These are phyloP conservation scores for Pulveroboletus sp. DNA, from an alignment of 768 basidiomycete genomes.

Conservation along the genomic window DNA sequence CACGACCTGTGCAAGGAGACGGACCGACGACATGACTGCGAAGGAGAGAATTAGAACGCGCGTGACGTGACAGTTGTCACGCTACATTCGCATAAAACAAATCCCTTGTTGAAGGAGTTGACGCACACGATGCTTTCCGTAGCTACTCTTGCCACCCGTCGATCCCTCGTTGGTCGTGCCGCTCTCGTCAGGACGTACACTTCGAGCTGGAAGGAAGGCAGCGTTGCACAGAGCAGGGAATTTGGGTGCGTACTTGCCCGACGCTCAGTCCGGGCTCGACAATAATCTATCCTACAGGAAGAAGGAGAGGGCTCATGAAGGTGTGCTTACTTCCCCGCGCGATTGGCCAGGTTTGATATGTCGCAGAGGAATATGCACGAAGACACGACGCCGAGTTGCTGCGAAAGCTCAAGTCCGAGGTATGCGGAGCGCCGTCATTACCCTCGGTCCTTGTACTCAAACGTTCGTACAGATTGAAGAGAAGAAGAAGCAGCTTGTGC, in stretches of 20 bases:
- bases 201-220: constrained; percentile 47
- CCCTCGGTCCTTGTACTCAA: neutral
- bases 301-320: constrained; percentile 72
- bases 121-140: constrained; percentile 23
- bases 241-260: constrained; percentile 47
- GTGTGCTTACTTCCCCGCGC: constrained; percentile 24
- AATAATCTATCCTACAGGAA: constrained; percentile 40
- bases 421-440: constrained; percentile 24
- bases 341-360: neutral
- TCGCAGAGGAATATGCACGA: constrained; percentile 60
- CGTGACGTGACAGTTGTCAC: constrained; percentile 42
- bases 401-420: constrained; percentile 55
- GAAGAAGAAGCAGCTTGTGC: constrained; percentile 32
- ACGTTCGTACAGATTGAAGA: constrained; percentile 23
- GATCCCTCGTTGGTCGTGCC: constrained; percentile 34
- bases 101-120: neutral
- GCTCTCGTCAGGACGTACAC: constrained; percentile 33
- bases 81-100: neutral
- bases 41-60: constrained; percentile 39
- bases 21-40: constrained; percentile 56
- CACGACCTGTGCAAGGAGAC: constrained; percentile 55
- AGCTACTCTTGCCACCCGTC: constrained; percentile 37
- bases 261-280: neutral
- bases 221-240: constrained; percentile 56
- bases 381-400: constrained; percentile 55